These are phyloP conservation scores for Globisporangium iwayamae DNA, from an alignment of 352 stramenopile species.

Conservation along the genomic window DNA sequence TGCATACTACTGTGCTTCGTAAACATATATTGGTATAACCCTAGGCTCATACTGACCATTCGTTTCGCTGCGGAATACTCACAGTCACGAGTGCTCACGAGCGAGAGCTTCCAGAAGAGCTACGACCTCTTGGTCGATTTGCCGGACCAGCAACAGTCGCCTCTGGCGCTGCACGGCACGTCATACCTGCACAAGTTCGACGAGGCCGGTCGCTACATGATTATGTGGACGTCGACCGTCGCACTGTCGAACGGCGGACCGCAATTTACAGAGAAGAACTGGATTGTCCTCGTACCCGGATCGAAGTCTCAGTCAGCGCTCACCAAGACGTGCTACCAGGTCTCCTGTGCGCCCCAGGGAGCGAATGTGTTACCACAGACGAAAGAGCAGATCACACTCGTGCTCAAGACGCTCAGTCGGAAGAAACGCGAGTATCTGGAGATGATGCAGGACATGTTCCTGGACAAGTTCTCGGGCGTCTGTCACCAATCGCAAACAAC, in stretches of 20 bases:
- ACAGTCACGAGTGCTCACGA: conserved; percentile 1
- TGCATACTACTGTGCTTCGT: neutral
- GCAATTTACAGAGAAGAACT: conserved; percentile 10
- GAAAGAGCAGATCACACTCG: neutral
- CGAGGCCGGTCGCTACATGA: conserved; percentile 6
- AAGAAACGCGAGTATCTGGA: conserved; percentile 2
- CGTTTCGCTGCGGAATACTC: neutral
- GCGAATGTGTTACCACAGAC: neutral
- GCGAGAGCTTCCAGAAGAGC: conserved; percentile 10
- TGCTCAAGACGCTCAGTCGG: conserved; percentile 7
- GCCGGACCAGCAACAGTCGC: neutral
- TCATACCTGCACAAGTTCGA: conserved; percentile 16
- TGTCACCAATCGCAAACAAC: neutral
- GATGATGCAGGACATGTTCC: conserved; percentile 8
- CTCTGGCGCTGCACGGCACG: conserved; percentile 5
- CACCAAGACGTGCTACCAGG: conserved; percentile 6
- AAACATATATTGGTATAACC: neutral
- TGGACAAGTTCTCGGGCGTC: conserved; percentile 1
- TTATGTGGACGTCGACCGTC: conserved; percentile 9
- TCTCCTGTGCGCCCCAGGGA: neutral
- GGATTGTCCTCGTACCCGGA: neutral
- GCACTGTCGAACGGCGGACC: neutral
- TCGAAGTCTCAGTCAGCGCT: neutral
- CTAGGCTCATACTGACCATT: neutral
- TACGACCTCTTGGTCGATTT: conserved; percentile 6